A percentile compares a stretch with the other conserved stretches of the same genome.
phyloP scores from a whole-genome alignment of 2,329 filamentous ascomycete genomes.

The Trichoderma sp. region DNA sequence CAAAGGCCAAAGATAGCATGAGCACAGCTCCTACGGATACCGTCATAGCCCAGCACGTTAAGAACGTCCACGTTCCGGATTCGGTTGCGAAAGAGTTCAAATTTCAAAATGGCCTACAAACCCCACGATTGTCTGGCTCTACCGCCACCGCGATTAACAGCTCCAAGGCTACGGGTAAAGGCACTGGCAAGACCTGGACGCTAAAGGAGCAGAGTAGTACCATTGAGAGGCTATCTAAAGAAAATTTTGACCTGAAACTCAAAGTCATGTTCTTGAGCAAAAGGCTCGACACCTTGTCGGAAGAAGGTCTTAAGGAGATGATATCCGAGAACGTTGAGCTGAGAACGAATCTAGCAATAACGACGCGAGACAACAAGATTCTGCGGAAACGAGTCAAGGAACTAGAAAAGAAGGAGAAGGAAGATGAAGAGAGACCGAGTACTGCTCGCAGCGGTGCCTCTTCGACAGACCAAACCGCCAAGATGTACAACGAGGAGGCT shows the following conservation, averaged over 20 bases:
- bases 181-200: conserved; percentile 68
- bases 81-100: conserved; percentile 84
- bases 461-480: conserved; percentile 56
- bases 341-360: conserved; percentile 81
- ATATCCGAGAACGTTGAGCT: conserved; percentile 96
- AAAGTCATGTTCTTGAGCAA: conserved; percentile 97
- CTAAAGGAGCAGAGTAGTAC: conserved; percentile 97
- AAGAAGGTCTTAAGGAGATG: conserved; percentile 96
- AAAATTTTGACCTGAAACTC: conserved; percentile 96
- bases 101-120: conserved; percentile 65
- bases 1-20: conserved; percentile 56
- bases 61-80: conserved; percentile 86
- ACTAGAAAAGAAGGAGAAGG: conserved; percentile 74
- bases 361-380: conserved; percentile 86
- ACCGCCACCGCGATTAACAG: conserved; percentile 47
- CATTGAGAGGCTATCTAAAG: conserved; percentile 92
- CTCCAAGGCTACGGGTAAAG: conserved; percentile 45
- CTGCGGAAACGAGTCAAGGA: conserved; percentile 80
- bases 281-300: conserved; percentile 85
- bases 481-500: conserved; percentile 56
- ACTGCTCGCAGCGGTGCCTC: conserved; percentile 56
- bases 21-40: conserved; percentile 74
- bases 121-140: conserved; percentile 55
- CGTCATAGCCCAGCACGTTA: conserved; percentile 80
- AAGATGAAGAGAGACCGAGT: conserved; percentile 60